Base-by-base conservation (phyloP, 371 early-diverging fungal genomes). In the Mucor lusitanicus region DNA sequence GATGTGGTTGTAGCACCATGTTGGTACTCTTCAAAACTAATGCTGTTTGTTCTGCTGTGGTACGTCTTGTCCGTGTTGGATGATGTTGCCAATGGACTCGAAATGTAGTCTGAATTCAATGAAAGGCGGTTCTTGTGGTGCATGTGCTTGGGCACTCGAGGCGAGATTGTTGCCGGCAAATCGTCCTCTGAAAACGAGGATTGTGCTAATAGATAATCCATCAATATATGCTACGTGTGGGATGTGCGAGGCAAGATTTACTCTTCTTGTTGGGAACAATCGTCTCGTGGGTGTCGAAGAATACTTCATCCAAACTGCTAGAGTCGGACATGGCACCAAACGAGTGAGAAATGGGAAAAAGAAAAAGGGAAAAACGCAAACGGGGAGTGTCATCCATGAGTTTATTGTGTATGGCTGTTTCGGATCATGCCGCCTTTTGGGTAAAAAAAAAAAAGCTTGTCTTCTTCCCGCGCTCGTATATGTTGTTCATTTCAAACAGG, bases 21-120 rank as follows among this genome's bases (percentile, higher is more conserved):
- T 0, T 39, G 48, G 9, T 68, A 58, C 30, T 63, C 63, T 17
- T 68, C 68, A 48, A 63, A 68, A n/a, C 63, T 68, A 3, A 37
- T 63, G 42, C 50, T 63, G 28, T 44, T 62, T 17, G 55, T 35
- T 67, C 55, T 21, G 5, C 27, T 19, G 6, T 63, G 63, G 19
- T 32, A 12, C 21, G 21, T 32, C 54, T 21, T 53, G 4, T 33
- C 7, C 6, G 25, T 62, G 37, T 25, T 53, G 12, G 53, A 13
- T 25, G 63, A 53, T n/a, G 40, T 50, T 32, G 25, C 54, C 25
- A 54, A 56, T 28, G 56, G 40, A n/a, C 37, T 50, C 39, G 54
- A 33, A 11, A 59, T 39, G 21, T 53, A 53, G 6, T 53, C 53
- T 25, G 53, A 53, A 53, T 53, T 53, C 23, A 53, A 27, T 53